Base-by-base conservation (phyloP, 2,329 filamentous ascomycete species). In the Colletotrichum horii region DNA sequence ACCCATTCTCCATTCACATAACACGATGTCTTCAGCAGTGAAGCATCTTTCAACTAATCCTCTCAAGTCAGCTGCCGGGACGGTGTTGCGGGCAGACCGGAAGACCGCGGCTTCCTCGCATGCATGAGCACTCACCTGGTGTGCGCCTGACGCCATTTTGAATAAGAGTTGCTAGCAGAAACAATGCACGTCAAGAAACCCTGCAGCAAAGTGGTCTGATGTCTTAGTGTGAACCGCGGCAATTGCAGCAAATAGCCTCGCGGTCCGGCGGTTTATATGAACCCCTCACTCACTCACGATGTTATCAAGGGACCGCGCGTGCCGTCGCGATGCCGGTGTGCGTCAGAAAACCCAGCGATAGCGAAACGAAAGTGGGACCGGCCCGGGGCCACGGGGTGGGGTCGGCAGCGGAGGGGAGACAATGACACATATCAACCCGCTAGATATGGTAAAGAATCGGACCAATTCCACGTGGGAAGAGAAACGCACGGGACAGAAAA, bases 1-100 rank as follows among this genome's bases (percentile, higher is more conserved):
- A 95, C 90, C 92, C 94, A 96, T 88, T 95, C 88, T 80, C 94
- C 94, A 83, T 96, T 94, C 81, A 96, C 91, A 81, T 94, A 96
- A 76, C 91, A 88, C 82, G 93, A 89, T 77, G 90, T 89, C 83
- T 94, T 95, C 80, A 96, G 88, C 66, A 96, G 89, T 43, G 90
- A 91, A 75, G 88, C 86, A 80, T 93, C 92, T 82, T 90, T 91
- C 77, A 93, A 86, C 88, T 92, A 61, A 4, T 4, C 1, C 24
- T 66, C 1, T 1, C 4, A 32, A 16, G 36, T 67, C 22, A 70
- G 58, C 34, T 19, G 9, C 26, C 16, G 38, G 22, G 11, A 48
- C 26, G 30, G 34, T 48, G 16, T 48, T 16, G 22, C 15, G 24
- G 22, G 8, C 11, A 14, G 14, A 19, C 48, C 32, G 48, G 24